phyloP scores from a whole-genome alignment of 306 rosid genomes.

The Adenanthera pavonina region DNA sequence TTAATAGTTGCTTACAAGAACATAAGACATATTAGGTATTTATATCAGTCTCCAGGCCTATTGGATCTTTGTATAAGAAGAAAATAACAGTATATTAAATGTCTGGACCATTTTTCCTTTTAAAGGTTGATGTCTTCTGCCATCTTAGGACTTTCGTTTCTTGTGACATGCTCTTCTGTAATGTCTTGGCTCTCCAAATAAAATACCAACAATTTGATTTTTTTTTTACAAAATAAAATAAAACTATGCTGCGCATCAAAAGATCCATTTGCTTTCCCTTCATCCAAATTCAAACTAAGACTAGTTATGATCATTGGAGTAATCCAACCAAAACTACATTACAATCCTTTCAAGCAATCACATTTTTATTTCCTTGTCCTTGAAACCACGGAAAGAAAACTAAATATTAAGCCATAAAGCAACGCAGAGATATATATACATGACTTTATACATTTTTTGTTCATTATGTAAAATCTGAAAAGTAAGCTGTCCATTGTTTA shows the following conservation, averaged over 20 bases:
- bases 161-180: too few species aligned
- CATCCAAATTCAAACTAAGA: too few species aligned
- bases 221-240: too few species aligned
- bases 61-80: neutral
- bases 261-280: too few species aligned
- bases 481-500: too few species aligned
- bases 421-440: conserved; percentile 23
- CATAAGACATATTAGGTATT: neutral
- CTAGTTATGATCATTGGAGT: conserved; percentile 6
- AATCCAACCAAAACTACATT: neutral
- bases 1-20: neutral
- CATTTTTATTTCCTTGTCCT: conserved; percentile 14
- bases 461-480: too few species aligned
- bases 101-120: neutral
- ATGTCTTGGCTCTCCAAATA: neutral
- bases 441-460: neutral
- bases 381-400: neutral
- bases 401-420: neutral
- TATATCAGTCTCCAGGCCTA: neutral
- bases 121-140: neutral
- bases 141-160: too few species aligned
- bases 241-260: too few species aligned
- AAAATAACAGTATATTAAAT: neutral
- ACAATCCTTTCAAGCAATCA: conserved; percentile 4
- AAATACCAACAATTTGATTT: neutral